Base-by-base conservation (phyloP, 208 protist species). In the Trypanosoma conorhini region DNA sequence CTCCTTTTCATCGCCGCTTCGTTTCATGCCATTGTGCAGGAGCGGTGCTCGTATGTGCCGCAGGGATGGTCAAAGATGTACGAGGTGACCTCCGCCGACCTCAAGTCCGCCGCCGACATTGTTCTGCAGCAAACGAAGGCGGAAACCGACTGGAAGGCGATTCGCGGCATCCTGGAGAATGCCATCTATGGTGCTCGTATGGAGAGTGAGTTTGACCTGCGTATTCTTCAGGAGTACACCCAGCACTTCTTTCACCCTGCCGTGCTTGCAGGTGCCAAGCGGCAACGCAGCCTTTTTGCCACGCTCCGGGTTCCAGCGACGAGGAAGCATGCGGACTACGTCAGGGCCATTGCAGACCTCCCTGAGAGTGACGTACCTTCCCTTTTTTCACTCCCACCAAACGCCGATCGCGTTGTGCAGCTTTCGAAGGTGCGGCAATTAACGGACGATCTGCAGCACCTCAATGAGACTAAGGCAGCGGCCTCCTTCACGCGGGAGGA, bases 1-100 rank as follows among this genome's bases (percentile, higher is more conserved):
- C 67, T 98, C 10, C 88, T 98, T 55, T 98, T 99, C 75, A 83
- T 96, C 24, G 82, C 97, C 10, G 94, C 97, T 1, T 95, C 89
- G 46, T 97, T 99, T 68, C 98, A 99, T 72, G 96, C 95, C 7
- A 76, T 99, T 44, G 76, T 99, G 48, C 98, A 99, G 79, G 98
- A 99, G 77, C 87, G 98, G 7, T 88, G 96, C 64, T 98, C 92
- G 1, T 99, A 98, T 83, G 91, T 98, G 21, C 98, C 98, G 30
- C 98, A 99, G 62, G 98, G 98, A 10, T 99, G 98, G 97, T 92
- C 93, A 38, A 98, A 98, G 76, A 93, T 93, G 67, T 99, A 99
- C 85, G 98, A 99, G 81, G 97, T 99, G 58, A 97, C 94, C 0
- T 76, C 85, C 12, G 81, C 97, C 1, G 98, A 99, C 81, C 80